phyloP scores from a whole-genome alignment of 108 stramenopile species.

The Parietichytrium sp. region DNA sequence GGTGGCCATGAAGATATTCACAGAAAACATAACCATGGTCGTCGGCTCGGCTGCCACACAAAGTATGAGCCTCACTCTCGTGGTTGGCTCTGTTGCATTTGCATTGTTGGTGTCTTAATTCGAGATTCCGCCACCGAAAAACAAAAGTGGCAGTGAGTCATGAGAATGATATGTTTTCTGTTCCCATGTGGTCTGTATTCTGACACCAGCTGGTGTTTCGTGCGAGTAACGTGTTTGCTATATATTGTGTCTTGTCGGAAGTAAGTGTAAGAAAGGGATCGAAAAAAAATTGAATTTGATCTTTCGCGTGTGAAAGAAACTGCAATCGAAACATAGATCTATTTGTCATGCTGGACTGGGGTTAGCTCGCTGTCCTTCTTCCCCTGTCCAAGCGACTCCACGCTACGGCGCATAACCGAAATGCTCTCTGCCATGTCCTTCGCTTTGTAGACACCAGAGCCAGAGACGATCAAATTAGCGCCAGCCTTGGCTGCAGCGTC shows the following conservation, averaged over 20 bases:
- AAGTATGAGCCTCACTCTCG: not conserved
- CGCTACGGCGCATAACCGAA: constrained; percentile 55
- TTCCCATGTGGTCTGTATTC: not conserved
- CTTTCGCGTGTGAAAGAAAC: not conserved
- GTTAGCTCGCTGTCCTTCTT: constrained; percentile 54
- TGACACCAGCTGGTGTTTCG: not conserved
- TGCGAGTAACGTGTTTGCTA: not conserved
- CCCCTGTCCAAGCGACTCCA: constrained; percentile 63
- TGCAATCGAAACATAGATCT: not conserved
- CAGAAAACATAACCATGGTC: not conserved
- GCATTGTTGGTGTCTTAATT: not conserved
- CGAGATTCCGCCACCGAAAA: not conserved
- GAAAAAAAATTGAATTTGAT: not conserved
- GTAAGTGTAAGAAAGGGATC: not conserved
- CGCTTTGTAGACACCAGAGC: constrained; percentile 71
- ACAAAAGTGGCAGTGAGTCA: not conserved
- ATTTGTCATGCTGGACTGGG: constrained; percentile 50
- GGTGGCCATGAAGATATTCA: not conserved
- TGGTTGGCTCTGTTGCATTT: not conserved
- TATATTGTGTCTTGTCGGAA: not conserved
- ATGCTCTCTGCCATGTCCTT: constrained; percentile 63
- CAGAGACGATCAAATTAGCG: constrained; percentile 84
- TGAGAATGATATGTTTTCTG: not conserved
- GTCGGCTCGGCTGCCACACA: not conserved
- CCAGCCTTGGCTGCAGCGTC: constrained; percentile 78